Conservation (phyloP, 2,329 filamentous ascomycete species). For the Colletotrichum gigasporum region DNA sequence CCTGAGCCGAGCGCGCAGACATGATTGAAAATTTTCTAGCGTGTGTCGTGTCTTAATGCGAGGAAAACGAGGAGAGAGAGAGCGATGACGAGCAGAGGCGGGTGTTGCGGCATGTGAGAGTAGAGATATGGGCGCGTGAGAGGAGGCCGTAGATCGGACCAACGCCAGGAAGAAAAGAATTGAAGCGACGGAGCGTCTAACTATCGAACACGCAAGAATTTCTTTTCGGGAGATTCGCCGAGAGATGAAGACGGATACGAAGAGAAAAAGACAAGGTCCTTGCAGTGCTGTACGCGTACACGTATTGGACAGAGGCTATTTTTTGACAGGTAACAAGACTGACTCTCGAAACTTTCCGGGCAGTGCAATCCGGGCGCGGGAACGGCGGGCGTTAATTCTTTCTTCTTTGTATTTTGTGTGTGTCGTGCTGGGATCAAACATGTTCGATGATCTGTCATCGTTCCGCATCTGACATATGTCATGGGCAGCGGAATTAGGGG, state of each 20-base stretch:
- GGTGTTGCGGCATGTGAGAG: not conserved
- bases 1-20: conserved; percentile 6
- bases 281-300: not conserved
- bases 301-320: not conserved
- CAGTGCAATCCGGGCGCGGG: not conserved
- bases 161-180: not conserved
- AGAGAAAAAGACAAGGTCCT: not conserved
- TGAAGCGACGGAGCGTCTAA: no score
- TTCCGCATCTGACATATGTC: conserved; percentile 3
- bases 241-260: conserved; percentile 11
- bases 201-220: not conserved
- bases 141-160: not conserved
- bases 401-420: no score
- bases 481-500: not conserved
- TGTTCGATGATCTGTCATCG: conserved; percentile 10
- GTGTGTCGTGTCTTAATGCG: not conserved
- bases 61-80: not conserved
- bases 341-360: conserved; percentile 25
- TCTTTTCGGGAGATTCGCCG: not conserved
- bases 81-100: not conserved
- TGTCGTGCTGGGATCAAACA: conserved; percentile 2
- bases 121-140: no score
- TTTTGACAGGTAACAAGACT: conserved; percentile 4
- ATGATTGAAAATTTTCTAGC: not conserved
- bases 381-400: no score